Evolutionary conservation across 2,329 filamentous ascomycete genomes (phyloP), one percentile per base, ranked within the genome.

Genomic region (Calonectria crousiana): DNA sequence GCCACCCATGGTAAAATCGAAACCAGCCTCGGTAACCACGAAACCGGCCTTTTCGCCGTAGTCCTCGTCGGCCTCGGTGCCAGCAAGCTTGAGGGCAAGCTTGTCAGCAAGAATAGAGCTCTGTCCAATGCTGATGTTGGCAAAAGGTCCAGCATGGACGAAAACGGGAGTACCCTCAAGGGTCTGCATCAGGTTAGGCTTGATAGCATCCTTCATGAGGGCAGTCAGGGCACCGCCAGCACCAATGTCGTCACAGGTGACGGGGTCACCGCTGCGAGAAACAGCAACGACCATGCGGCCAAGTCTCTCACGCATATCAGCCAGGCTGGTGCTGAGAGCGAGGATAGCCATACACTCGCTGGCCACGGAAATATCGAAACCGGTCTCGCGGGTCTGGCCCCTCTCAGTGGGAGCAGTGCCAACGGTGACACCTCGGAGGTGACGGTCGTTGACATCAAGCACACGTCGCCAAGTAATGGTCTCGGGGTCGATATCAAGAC

Each of bases 1-100:
- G 76, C 97, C 97, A 77, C 97, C 97, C 97, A 99, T 99, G 81
- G 97, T 98, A 87, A 99, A 99, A 86, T 99, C 97, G 85, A 99
- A 99, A 13, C 97, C 97, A 68, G 97, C 96, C 86, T 99, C 97
- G 2, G 97, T 99, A 47, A 99, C 93, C 28, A 98, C 96, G 81
- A 97, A 98, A 13, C 97, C 97, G 36, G 94, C 92, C 89, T 97
- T 96, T 79, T 93, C 88, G 66, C 92, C 89, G 82, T 96, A 91
- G 80, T 97, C 92, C 87, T 98, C 97, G 78, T 98, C 96, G 8
- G 93, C 90, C 86, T 99, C 97, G 2, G 96, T 98, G 82, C 97
- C 97, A 6, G 95, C 94, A 77, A 99, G 93, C 90, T 99, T 99
- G 77, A 99, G 89, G 0, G 97, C 97, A 84, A 99, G 92, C 87